Evolutionary conservation across 352 stramenopile species (phyloP).

Genomic region (Phytopythium aichiense): DNA sequence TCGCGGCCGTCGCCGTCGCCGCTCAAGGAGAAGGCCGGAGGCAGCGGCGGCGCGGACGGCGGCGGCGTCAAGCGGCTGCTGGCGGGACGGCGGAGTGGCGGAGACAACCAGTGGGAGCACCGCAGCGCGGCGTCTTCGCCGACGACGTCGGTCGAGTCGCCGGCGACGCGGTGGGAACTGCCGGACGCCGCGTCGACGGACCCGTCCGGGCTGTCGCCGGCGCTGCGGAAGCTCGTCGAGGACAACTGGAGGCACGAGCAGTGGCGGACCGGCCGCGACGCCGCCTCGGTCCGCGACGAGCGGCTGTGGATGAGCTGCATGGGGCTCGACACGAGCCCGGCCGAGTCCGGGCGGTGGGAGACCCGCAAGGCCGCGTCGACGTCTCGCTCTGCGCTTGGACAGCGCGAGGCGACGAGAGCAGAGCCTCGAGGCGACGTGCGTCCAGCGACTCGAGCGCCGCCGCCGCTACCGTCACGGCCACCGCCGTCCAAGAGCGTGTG

Average conservation of each 20-base stretch:
- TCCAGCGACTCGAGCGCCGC: background rate
- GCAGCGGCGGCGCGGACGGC: background rate
- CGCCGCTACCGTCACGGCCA: constrained; percentile 7
- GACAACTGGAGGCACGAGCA: constrained; percentile 45
- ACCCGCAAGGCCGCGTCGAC: background rate
- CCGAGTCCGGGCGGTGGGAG: background rate
- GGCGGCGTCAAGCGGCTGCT: background rate
- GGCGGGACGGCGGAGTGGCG: background rate
- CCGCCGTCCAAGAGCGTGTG: background rate
- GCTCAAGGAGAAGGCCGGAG: background rate
- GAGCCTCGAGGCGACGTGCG: background rate
- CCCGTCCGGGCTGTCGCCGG: constrained; percentile 45
- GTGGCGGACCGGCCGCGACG: constrained; percentile 10
- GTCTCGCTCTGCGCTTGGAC: background rate
- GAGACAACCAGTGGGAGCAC: constrained; percentile 1
- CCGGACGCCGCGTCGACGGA: constrained; percentile 13
- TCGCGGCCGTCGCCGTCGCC: background rate
- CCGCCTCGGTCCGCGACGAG: constrained; percentile 27
- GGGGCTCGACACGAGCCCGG: constrained; percentile 27
- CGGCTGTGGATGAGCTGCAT: constrained; percentile 40
- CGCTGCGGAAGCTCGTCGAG: constrained; percentile 50
- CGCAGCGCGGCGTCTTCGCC: background rate
- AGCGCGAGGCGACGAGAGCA: background rate
- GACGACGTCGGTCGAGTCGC: background rate
- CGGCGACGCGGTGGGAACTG: background rate